Percentiles rank a stretch among this genome's conserved stretches.
Evolutionary conservation across 805 yeast species (phyloP).

Genomic region (Starmerella gropengiesseri): DNA sequence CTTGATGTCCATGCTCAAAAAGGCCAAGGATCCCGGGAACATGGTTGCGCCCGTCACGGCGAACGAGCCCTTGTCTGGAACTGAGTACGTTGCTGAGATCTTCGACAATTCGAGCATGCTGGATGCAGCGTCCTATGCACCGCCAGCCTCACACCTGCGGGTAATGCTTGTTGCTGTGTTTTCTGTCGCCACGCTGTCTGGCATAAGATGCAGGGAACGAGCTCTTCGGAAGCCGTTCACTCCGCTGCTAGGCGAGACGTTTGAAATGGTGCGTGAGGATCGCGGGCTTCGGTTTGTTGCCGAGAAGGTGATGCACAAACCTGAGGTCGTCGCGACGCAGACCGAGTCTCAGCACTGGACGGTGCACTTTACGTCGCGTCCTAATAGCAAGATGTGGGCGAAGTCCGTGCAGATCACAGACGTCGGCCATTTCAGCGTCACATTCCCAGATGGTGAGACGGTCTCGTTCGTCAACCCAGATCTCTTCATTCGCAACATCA

Average conservation of each 20-base stretch:
- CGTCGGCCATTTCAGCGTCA: slow-evolving; percentile 54
- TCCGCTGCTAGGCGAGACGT: slow-evolving; percentile 89
- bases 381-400: slow-evolving; percentile 86
- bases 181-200: slow-evolving; percentile 64
- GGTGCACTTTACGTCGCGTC: slow-evolving; percentile 32
- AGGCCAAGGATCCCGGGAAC: slow-evolving; percentile 68
- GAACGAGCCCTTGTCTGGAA: slow-evolving; percentile 79
- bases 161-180: slow-evolving; percentile 61
- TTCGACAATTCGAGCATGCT: slow-evolving; percentile 66
- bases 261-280: slow-evolving; percentile 78
- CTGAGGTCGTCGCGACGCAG: slow-evolving; percentile 71
- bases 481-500: slow-evolving; percentile 68
- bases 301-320: slow-evolving; percentile 84
- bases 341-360: slow-evolving; percentile 66
- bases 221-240: slow-evolving; percentile 84
- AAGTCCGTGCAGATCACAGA: slow-evolving; percentile 76
- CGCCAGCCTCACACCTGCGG: slow-evolving; percentile 44
- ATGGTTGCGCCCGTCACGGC: slow-evolving; percentile 84
- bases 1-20: slow-evolving; percentile 63
- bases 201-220: slow-evolving; percentile 63
- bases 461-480: slow-evolving; percentile 78
- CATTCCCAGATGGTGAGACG: slow-evolving; percentile 50
- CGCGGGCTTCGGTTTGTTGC: slow-evolving; percentile 59
- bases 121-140: slow-evolving; percentile 45
- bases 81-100: slow-evolving; percentile 70